Base-by-base conservation (phyloP, 441 rosid genomes). In the Iberis amara region DNA sequence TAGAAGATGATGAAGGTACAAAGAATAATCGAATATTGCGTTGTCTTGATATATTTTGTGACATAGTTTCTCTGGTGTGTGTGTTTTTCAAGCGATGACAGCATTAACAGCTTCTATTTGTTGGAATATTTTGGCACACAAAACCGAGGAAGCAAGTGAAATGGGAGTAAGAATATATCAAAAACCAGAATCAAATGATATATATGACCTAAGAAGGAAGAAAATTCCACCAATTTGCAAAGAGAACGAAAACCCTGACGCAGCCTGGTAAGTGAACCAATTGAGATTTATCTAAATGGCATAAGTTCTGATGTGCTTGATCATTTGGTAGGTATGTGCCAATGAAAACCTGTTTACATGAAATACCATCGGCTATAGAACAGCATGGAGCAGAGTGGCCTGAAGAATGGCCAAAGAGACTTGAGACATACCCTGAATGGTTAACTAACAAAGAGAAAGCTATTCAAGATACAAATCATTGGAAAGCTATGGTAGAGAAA, bases 301-400 rank as follows among this genome's bases (percentile, higher is more conserved):
- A 27, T 9, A 39, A 30, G 7, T 30, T 32, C n/a, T 6, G 12
- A 8, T 7, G 5, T 8, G 53, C 7, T 59, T 2, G 2, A 8
- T 32, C 15, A 23, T 14, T 59, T 46, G 61, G 54, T 67, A 89
- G 97, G 95, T 82, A 89, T 73, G 79, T 82, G 69, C 76, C 80
- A 10, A 74, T 89, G 77, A 84, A 79, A 67, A 68, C 60, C 24
- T 90, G 97, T 70, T 54, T 90, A 75, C 84, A 86, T 55, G 47
- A 77, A 12, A 71, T 86, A 69, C 96, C 97, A n/a, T 72, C 89
- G 14, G 73, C 94, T 48, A 82, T 86, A 47, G 96, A 90, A 62
- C 89, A 86, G 42, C 94, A 74, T 23, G 97, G 97, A 40, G 71
- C 91, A 26, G 96, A 86, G 33, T 90, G 97, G 96, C 97, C 97